Base-by-base conservation (phyloP, 2,329 filamentous ascomycete species). In the Neofusicoccum parvum region DNA sequence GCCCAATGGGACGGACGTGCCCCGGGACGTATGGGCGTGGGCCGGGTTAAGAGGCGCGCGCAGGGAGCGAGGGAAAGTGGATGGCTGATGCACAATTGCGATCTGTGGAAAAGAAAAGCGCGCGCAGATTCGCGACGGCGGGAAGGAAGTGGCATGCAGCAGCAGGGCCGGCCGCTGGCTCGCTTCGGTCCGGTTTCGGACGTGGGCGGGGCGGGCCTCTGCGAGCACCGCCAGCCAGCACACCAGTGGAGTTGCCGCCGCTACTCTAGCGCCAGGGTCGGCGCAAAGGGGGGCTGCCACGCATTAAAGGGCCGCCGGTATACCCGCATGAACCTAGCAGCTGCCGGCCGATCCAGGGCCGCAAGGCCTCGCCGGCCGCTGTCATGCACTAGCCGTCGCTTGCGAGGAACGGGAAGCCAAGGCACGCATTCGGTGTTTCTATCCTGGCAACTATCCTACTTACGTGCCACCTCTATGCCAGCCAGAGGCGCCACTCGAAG, bases 121-220 rank as follows among this genome's bases (percentile, higher is more conserved):
- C 56, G 56, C 41, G 43, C 14, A 46, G 45, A 46, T 48, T 60
- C 20, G 56, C 56, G 56, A 46, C 56, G 39, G 39, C 54, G 54
- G 41, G 56, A 60, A 11, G 37, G 56, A 48, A 48, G 56, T 37
- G 56, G 56, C 27, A 60, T 60, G 56, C 27, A 48, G 32, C 39
- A 14, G 27, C n/a, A 60, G 56, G 15, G 27, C 23, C n/a, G 15
- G 10, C 17, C 37, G 32, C 20, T n/a, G 7, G 12, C 15, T 41
- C 56, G 56, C 56, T 60, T 60, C 56, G 56, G 56, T 60, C 56
- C 56, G 56, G 56, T 60, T 60, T 60, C 43, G 56, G 56, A 60
- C 14, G 17, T 46, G 17, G 7, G 17, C 23, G 46, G 17, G 46
- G 27, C 27, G 27, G 27, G 27, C 27, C 27, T 32, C 27, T 5